A percentile compares a stretch with the other conserved stretches of the same genome.
phyloP scores from a whole-genome alignment of 2,329 filamentous ascomycete genomes.

The Pezicula radicicola region DNA sequence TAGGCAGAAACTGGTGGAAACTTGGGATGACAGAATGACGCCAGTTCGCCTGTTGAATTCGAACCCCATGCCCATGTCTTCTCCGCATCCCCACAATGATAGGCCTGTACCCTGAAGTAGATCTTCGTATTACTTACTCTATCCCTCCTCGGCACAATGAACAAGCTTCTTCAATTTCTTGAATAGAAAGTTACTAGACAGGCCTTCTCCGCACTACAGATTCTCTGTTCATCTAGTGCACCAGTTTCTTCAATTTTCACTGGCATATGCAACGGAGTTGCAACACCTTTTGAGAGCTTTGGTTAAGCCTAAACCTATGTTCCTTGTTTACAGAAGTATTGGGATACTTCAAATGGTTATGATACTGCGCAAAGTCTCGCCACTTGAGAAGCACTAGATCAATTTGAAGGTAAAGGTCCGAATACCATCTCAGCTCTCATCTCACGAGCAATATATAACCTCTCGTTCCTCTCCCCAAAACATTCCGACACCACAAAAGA shows the following conservation, averaged over 20 bases:
- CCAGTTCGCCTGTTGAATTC: too few species aligned
- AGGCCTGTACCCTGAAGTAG: background rate
- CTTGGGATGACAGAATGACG: background rate
- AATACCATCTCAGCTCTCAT: too few species aligned
- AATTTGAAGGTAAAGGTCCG: too few species aligned
- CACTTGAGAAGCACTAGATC: too few species aligned
- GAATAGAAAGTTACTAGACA: background rate
- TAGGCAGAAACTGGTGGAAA: background rate
- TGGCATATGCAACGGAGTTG: background rate
- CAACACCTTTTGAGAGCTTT: background rate
- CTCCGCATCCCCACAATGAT: too few species aligned
- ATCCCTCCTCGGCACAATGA: background rate
- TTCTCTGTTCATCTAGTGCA: background rate
- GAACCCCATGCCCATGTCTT: too few species aligned
- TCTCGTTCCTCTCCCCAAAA: background rate
- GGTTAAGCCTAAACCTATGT: background rate
- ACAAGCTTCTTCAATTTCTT: too few species aligned
- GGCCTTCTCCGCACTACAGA: background rate
- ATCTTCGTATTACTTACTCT: background rate
- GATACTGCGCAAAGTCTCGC: too few species aligned
- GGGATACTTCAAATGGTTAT: background rate
- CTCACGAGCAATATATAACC: background rate
- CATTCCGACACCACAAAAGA: background rate
- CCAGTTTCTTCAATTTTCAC: background rate
- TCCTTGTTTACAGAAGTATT: background rate